Percentiles rank a stretch among this genome's conserved stretches.
phyloP scores from a whole-genome alignment of 306 rosid genomes.

The Quercus aquifolioides region DNA sequence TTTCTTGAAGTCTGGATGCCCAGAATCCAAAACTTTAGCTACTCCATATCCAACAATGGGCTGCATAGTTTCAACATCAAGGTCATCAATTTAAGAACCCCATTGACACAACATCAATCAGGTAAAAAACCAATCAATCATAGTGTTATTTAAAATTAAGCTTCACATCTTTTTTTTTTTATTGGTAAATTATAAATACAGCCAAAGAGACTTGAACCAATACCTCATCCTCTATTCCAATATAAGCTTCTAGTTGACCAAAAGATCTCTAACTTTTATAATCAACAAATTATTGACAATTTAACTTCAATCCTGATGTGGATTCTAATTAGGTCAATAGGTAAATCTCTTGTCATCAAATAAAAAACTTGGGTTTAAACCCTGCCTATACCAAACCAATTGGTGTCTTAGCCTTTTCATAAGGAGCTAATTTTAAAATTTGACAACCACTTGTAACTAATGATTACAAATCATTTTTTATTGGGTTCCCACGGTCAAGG shows the following conservation, averaged over 20 bases:
- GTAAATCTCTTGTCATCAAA: no score
- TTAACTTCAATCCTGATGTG: neutral
- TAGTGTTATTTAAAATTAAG: neutral
- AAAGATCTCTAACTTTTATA: no score
- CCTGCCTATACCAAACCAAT: no score
- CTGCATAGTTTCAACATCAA: conserved; percentile 17
- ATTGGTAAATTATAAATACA: no score
- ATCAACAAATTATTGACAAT: no score
- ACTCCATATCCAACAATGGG: conserved; percentile 36
- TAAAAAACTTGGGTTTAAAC: no score
- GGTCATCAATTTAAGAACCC: neutral
- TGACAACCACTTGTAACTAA: neutral
- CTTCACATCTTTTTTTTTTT: neutral
- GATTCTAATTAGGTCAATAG: no score
- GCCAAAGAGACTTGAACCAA: no score
- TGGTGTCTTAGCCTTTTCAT: no score
- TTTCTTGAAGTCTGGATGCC: conserved; percentile 22
- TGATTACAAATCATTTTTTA: neutral
- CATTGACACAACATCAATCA: neutral
- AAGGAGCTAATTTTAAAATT: neutral
- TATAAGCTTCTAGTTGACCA: no score
- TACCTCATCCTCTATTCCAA: no score
- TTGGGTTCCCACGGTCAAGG: no score
- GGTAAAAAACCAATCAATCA: neutral
- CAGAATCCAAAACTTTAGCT: conserved; percentile 30